These are phyloP conservation scores for Ciborinia camelliae DNA, from an alignment of 2,329 filamentous ascomycete species.

Conservation along the genomic window DNA sequence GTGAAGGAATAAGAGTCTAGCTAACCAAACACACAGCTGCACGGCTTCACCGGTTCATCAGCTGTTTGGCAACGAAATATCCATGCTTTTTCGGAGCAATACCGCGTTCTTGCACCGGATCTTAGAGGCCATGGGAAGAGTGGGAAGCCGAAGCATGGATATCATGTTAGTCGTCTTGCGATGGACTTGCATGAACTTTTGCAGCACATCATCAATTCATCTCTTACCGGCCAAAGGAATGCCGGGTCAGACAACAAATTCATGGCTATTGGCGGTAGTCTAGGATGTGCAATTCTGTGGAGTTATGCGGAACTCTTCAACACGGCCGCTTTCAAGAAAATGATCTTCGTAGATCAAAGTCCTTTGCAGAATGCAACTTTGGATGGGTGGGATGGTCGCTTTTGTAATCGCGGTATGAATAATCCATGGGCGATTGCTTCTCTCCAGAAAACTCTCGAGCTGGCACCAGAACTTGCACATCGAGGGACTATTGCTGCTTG, in stretches of 20 bases:
- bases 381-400: slow-evolving; percentile 32
- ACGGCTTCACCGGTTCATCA: slow-evolving; percentile 38
- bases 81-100: slow-evolving; percentile 24
- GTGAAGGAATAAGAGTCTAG: background rate
- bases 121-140: slow-evolving; percentile 36
- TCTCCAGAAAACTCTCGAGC: slow-evolving; percentile 31
- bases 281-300: slow-evolving; percentile 37
- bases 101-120: slow-evolving; percentile 35
- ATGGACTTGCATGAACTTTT: slow-evolving; percentile 35
- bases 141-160: slow-evolving; percentile 32
- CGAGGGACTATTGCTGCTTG: slow-evolving; percentile 35
- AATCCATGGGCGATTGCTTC: slow-evolving; percentile 29
- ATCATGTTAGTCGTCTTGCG: slow-evolving; percentile 36
- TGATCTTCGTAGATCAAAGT: slow-evolving; percentile 37
- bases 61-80: slow-evolving; percentile 36
- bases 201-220: slow-evolving; percentile 17
- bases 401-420: slow-evolving; percentile 37
- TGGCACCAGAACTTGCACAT: slow-evolving; percentile 30
- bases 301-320: slow-evolving; percentile 36
- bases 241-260: slow-evolving; percentile 8
- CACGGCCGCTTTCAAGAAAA: slow-evolving; percentile 30
- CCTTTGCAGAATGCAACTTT: slow-evolving; percentile 34
- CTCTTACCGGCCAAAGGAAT: background rate
- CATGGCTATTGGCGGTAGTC: slow-evolving; percentile 34
- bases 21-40: slow-evolving; percentile 29